These are phyloP conservation scores for Emergomyces africanus DNA, from an alignment of 2,329 filamentous ascomycete species.

Conservation along the genomic window DNA sequence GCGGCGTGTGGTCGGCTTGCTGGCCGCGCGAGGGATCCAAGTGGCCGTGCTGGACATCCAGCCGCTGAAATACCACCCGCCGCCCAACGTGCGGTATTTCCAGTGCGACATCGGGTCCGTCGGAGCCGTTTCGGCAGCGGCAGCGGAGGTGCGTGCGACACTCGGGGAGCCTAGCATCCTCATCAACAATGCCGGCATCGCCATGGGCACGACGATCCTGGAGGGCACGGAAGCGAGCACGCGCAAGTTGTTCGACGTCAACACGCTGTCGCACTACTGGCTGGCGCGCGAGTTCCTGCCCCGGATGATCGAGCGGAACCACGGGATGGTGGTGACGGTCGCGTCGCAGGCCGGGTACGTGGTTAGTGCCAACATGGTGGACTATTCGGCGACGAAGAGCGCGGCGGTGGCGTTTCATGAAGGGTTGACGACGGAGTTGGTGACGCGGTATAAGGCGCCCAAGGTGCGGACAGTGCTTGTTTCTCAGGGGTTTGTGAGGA, in stretches of 20 bases:
- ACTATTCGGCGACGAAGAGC: constrained; percentile 56
- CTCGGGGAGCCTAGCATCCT: constrained; percentile 55
- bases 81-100: constrained; percentile 47
- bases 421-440: constrained; percentile 46
- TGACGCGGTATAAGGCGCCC: constrained; percentile 47
- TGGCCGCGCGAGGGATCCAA: constrained; percentile 53
- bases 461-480: constrained; percentile 54
- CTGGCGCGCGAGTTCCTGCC: constrained; percentile 56
- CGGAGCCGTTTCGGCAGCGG: constrained; percentile 41
- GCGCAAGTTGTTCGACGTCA: constrained; percentile 58
- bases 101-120: constrained; percentile 56
- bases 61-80: constrained; percentile 32
- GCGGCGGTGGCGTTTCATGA: constrained; percentile 57
- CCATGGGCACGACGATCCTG: constrained; percentile 48
- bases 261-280: constrained; percentile 55
- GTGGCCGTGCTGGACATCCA: constrained; percentile 62
- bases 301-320: constrained; percentile 47
- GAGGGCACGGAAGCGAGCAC: constrained; percentile 45
- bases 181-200: constrained; percentile 60
- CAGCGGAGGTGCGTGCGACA: constrained; percentile 36
- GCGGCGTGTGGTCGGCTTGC: constrained; percentile 47
- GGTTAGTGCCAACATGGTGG: constrained; percentile 49
- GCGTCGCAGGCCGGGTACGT: constrained; percentile 52
- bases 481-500: constrained; percentile 51
- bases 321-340: constrained; percentile 62